phyloP scores from a whole-genome alignment of 352 stramenopile genomes.

The Phytopythium cucurbitacearum region DNA sequence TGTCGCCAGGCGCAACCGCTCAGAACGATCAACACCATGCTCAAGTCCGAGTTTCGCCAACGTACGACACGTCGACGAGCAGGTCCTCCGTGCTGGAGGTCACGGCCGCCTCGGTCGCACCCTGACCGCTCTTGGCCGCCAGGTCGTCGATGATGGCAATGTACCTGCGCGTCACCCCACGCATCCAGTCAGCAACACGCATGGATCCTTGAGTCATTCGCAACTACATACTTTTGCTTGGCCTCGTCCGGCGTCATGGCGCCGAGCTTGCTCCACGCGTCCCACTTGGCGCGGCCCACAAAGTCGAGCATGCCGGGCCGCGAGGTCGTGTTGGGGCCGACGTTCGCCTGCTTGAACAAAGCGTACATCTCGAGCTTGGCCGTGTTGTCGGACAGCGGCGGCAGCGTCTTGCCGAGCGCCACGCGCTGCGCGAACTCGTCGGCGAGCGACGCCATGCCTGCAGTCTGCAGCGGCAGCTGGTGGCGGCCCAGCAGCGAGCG shows the following conservation, averaged over 20 bases:
- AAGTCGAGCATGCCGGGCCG: conserved; percentile 81
- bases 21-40: background rate
- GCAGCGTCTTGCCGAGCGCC: conserved; percentile 64
- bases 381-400: conserved; percentile 65
- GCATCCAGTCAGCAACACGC: background rate
- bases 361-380: conserved; percentile 82
- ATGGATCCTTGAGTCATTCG: too few species aligned
- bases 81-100: conserved; percentile 38
- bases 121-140: conserved; percentile 34
- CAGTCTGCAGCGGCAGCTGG: conserved; percentile 5
- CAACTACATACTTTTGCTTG: conserved; percentile 29
- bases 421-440: conserved; percentile 59
- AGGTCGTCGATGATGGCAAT: conserved; percentile 74
- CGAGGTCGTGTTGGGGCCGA: conserved; percentile 53
- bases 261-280: conserved; percentile 68
- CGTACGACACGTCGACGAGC: conserved; percentile 48
- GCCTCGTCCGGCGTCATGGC: conserved; percentile 66
- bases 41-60: conserved; percentile 3
- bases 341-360: conserved; percentile 78
- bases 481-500: background rate
- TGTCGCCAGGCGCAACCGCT: conserved; percentile 8
- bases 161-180: conserved; percentile 25
- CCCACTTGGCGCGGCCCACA: conserved; percentile 78
- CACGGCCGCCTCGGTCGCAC: conserved; percentile 7
- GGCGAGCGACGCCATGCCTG: conserved; percentile 17